These are phyloP conservation scores for Exophiala aquamarina DNA, from an alignment of 2,329 filamentous ascomycete species.

Conservation along the genomic window DNA sequence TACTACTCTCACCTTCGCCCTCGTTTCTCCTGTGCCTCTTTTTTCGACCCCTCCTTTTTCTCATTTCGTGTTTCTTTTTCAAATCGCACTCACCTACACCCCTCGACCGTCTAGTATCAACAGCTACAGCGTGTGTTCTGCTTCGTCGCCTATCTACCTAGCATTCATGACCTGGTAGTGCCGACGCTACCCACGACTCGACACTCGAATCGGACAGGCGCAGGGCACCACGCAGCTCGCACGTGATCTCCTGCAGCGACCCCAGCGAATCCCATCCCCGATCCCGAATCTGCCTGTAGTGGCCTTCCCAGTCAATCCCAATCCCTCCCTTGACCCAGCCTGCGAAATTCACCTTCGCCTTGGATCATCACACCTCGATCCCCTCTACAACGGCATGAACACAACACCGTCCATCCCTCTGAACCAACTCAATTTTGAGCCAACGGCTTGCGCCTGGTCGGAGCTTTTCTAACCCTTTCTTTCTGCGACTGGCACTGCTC, in stretches of 20 bases:
- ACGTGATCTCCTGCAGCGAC: conserved; percentile 22
- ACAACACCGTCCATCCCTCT: conserved; percentile 18
- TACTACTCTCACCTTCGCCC: conserved; percentile 16
- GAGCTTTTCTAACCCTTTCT: conserved; percentile 24
- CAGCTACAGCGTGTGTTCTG: too few relatives aligned
- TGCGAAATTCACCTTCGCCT: conserved; percentile 5
- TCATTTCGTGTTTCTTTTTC: conserved; percentile 1
- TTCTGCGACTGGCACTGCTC: conserved; percentile 6
- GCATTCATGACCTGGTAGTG: too few relatives aligned
- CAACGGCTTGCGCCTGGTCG: conserved; percentile 29
- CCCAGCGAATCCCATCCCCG: conserved; percentile 21
- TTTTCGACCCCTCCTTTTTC: conserved; percentile 4
- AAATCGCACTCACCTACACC: conserved; percentile 10
- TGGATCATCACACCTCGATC: conserved; percentile 6
- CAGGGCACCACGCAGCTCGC: conserved; percentile 6
- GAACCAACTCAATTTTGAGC: conserved; percentile 29
- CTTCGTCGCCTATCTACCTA: too few relatives aligned
- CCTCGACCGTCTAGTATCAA: not conserved
- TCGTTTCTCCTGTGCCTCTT: conserved; percentile 8
- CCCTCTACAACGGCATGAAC: conserved; percentile 22
- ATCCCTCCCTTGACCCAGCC: conserved; percentile 6
- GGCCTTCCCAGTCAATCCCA: conserved; percentile 11
- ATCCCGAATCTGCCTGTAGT: conserved; percentile 1
- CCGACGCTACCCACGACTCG: not conserved
- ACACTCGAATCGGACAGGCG: not conserved